Evolutionary conservation across 2,329 filamentous ascomycete genomes (phyloP), one percentile per base, ranked within the genome.

Genomic region (Aspergillus neoniger): DNA sequence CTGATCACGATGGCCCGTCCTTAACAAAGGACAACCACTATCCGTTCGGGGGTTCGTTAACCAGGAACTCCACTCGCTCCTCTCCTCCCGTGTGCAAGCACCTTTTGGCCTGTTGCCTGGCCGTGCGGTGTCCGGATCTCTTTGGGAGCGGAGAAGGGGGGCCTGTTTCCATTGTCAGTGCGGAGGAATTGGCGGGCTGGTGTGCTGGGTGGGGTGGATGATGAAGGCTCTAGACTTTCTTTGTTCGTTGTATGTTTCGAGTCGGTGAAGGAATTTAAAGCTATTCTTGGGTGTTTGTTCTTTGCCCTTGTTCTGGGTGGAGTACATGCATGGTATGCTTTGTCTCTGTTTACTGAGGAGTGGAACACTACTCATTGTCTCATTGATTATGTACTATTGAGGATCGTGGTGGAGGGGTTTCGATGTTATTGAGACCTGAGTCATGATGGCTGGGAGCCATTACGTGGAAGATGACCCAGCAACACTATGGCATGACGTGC

Each of bases 51-150:
- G 79, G 77, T 14, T 72, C 68, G 5, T 57, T 77, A 39, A 71
- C 71, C 5, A 61, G 59, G 57, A 41, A 60, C 49, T 50, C 66
- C 44, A 61, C 66, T 30, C 59, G 60, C 53, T 55, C 57, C 30
- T 63, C 66, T 14, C 66, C 67, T 14, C 67, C 76, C 4, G 68
- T 91, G 77, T 99, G 94, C 74, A 97, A 97, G 78, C 94, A 99
- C 76, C 76, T 98, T 5, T 83, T 98, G 15, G 94, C 94, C 1
- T 96, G 91, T 74, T 77, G 94, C 43, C 74, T 98, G 58, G 88
- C 83, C 5, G 88, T 91, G 72, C 80, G 82, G 50, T 93, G 91
- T 80, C 73, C 72, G 0, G 74, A 64, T 3, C 74, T 87, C 28
- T 83, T 95, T 66, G 83, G 81, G 4, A 69, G 69, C 1, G 85